Base-by-base conservation (phyloP, 2,329 filamentous ascomycete genomes). In the Colletotrichum sp. region DNA sequence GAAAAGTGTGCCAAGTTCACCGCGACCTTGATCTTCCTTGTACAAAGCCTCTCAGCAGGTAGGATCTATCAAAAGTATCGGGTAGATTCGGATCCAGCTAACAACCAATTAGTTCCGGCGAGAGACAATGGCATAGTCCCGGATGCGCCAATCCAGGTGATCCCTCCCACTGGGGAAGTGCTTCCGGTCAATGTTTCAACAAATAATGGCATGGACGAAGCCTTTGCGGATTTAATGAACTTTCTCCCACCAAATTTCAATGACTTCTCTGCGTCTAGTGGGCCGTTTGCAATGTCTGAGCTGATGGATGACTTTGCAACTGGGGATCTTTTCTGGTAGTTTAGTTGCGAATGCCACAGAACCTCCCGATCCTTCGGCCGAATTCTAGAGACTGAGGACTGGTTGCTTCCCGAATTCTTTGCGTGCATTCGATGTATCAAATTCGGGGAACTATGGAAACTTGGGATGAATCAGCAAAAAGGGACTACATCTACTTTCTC, bases 1-100 rank as follows among this genome's bases (percentile, higher is more conserved):
- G 69, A 77, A 30, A 76, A 76, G 21, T 77, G 76, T 18, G 64
- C 74, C 1, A 77, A 77, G 52, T 77, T 77, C 6, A 52, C 65
- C 4, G 73, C 76, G 12, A 72, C 69, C 8, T 30, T 77, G 49
- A 36, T 69, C 8, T 67, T 72, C 16, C 55, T 69, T 32, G 52
- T 77, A 0, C 68, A 72, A 24, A 72, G 68, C 24, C 52, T 77
- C 8, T 63, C 68, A 10, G 10, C 21, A 6, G n/a, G 75, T 77
- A 15, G 44, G 72, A 26, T 12, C 6, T 15, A 3, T 55, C 34
- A 18, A n/a, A 16, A 21, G 16, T 3, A 16, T 18, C 6, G 5
- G 18, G 8, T 0, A 10, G 5, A 71, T 16, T 18, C 39, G 57
- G 13, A 74, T 28, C 6, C 15, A 62, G 26, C 26, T 62, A 16